Percentiles rank a stretch among this genome's conserved stretches.
phyloP scores from a whole-genome alignment of 1,284 basidiomycete genomes.

The Heterobasidion annosum region DNA sequence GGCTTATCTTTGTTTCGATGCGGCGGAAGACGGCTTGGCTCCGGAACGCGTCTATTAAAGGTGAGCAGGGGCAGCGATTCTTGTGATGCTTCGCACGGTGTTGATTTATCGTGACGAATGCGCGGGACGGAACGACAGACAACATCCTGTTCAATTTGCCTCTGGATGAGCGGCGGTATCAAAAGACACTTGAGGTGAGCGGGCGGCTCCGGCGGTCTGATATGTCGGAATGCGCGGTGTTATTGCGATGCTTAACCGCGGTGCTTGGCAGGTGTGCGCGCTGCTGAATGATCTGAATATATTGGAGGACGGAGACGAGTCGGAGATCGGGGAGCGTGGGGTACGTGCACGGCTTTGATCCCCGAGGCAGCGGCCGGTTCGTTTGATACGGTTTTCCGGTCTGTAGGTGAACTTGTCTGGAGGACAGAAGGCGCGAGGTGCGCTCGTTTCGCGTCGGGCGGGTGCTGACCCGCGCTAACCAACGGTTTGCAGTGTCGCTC shows the following conservation, averaged over 20 bases:
- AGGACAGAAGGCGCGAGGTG: slow-evolving; percentile 90
- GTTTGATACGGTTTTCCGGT: not conserved
- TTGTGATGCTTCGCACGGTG: not conserved
- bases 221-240: slow-evolving; percentile 14
- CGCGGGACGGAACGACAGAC: slow-evolving; percentile 31
- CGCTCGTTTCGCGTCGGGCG: slow-evolving; percentile 6
- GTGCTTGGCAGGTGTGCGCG: slow-evolving; percentile 34
- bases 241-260: not conserved
- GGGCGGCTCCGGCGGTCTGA: not conserved
- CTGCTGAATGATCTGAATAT: slow-evolving; percentile 79
- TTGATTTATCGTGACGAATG: not conserved
- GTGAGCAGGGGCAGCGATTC: slow-evolving; percentile 22
- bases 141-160: slow-evolving; percentile 91
- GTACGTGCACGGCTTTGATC: slow-evolving; percentile 26
- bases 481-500: slow-evolving; percentile 47
- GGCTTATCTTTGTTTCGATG: not conserved
- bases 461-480: not conserved
- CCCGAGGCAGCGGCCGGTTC: slow-evolving; percentile 11
- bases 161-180: slow-evolving; percentile 71
- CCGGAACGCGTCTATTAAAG: slow-evolving; percentile 87
- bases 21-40: slow-evolving; percentile 60
- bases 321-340: slow-evolving; percentile 84
- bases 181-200: slow-evolving; percentile 62
- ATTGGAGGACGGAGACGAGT: slow-evolving; percentile 90
- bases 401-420: slow-evolving; percentile 79